Evolutionary conservation across 2,329 filamentous ascomycete genomes (phyloP).

Genomic region (Botryotinia globosa): DNA sequence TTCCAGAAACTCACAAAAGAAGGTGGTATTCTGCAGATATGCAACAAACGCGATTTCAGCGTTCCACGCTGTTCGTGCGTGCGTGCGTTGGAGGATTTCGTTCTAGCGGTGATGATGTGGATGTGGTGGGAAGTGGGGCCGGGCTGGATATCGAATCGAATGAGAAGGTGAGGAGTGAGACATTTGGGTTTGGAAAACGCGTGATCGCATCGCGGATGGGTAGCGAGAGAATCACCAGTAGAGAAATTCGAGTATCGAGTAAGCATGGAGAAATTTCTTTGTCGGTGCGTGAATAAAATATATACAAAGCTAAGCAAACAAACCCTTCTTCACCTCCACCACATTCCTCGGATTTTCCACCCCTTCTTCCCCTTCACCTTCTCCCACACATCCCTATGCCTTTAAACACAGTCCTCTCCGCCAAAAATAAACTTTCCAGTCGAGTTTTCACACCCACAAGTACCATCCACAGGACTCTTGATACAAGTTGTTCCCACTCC

Average conservation of each 20-base stretch:
- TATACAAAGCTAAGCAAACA: background rate
- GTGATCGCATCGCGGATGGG: background rate
- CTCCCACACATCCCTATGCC: background rate
- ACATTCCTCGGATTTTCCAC: too few relatives aligned
- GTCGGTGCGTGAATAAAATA: background rate
- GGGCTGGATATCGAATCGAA: background rate
- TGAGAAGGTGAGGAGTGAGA: background rate
- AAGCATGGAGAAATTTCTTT: background rate
- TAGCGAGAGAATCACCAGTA: too few relatives aligned
- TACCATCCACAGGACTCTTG: background rate
- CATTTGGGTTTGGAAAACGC: background rate
- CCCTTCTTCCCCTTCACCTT: too few relatives aligned
- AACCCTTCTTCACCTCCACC: too few relatives aligned
- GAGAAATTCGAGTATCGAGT: background rate
- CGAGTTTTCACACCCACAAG: slow-evolving; percentile 13
- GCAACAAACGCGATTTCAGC: background rate
- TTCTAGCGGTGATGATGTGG: background rate
- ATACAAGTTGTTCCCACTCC: background rate
- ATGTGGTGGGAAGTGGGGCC: background rate
- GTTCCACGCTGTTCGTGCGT: background rate
- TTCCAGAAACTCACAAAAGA: too few relatives aligned
- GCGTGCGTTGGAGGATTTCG: background rate
- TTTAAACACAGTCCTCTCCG: background rate
- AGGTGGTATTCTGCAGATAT: background rate
- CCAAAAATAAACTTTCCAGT: background rate